phyloP scores from a whole-genome alignment of 2,329 filamentous ascomycete genomes.

The Trichoderma semiorbis region DNA sequence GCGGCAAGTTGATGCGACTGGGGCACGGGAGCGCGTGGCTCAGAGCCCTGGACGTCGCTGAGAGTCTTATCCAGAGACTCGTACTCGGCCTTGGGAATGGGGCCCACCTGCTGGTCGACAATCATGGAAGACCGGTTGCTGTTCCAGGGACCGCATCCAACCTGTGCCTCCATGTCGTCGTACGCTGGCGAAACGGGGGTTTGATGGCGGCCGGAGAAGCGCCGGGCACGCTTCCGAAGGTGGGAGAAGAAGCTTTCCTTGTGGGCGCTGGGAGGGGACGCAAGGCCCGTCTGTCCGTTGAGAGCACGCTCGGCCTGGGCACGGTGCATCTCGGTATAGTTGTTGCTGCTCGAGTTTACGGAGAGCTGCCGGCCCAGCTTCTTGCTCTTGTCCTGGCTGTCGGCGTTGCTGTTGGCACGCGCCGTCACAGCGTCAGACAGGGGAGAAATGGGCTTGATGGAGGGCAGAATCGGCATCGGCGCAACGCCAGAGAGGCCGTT shows the following conservation, averaged over 20 bases:
- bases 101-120: constrained; percentile 57
- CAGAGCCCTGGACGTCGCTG: constrained; percentile 50
- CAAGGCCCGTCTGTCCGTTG: constrained; percentile 73
- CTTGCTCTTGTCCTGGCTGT: constrained; percentile 70
- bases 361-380: constrained; percentile 96
- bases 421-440: constrained; percentile 90
- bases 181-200: constrained; percentile 72
- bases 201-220: constrained; percentile 88
- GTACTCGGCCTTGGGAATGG: constrained; percentile 53
- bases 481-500: constrained; percentile 76
- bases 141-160: constrained; percentile 84
- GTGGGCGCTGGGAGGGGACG: constrained; percentile 72
- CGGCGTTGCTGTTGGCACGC: constrained; percentile 72
- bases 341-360: constrained; percentile 84
- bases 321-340: constrained; percentile 85
- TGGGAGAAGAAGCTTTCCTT: constrained; percentile 99
- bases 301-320: constrained; percentile 89
- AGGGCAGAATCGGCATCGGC: constrained; percentile 93
- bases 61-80: constrained; percentile 60
- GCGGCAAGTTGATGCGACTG: constrained; percentile 48
- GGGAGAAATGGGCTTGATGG: constrained; percentile 92
- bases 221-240: constrained; percentile 84
- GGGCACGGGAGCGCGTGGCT: constrained; percentile 48
- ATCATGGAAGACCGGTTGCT: constrained; percentile 82
- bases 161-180: constrained; percentile 90